Evolutionary conservation across 2,329 filamentous ascomycete species (phyloP).

Genomic region (Pseudomassariella vexata): DNA sequence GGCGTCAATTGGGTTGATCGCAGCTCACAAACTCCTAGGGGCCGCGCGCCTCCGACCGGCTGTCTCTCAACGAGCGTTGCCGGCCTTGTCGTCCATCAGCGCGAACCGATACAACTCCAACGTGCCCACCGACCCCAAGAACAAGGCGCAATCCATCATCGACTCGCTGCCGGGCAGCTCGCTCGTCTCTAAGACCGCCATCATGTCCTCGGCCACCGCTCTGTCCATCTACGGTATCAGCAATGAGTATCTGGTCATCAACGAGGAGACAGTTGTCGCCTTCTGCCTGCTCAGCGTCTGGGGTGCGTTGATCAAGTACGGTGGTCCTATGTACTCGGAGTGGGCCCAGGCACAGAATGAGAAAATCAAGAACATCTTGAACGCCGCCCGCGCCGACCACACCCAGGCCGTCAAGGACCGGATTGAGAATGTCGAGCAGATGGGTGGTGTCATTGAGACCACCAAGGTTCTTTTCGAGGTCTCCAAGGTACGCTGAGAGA

Average conservation of each 20-base stretch:
- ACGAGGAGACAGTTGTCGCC: conserved; percentile 95
- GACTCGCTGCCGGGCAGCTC: conserved; percentile 89
- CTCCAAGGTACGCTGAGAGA: conserved; percentile 74
- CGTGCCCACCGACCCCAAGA: conserved; percentile 87
- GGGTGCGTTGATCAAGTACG: conserved; percentile 86
- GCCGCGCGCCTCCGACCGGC: conserved; percentile 84
- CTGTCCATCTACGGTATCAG: conserved; percentile 91
- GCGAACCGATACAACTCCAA: conserved; percentile 66
- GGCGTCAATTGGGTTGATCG: conserved; percentile 29
- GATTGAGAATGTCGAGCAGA: conserved; percentile 91
- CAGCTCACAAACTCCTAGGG: conserved; percentile 46
- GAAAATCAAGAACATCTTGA: conserved; percentile 93
- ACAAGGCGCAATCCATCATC: conserved; percentile 93
- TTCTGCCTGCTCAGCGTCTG: conserved; percentile 92
- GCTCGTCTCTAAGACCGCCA: conserved; percentile 91
- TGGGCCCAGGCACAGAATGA: conserved; percentile 86
- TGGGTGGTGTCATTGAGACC: conserved; percentile 88
- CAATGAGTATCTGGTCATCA: conserved; percentile 99
- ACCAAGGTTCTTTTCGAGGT: conserved; percentile 97
- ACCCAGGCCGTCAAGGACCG: conserved; percentile 90
- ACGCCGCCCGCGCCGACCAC: conserved; percentile 90
- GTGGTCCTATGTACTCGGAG: conserved; percentile 83
- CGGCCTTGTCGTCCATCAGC: conserved; percentile 65
- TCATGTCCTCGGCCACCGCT: conserved; percentile 88
- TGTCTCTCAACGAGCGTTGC: conserved; percentile 68